These are phyloP conservation scores for Claviceps pusilla DNA, from an alignment of 2,329 filamentous ascomycete genomes.

Conservation along the genomic window DNA sequence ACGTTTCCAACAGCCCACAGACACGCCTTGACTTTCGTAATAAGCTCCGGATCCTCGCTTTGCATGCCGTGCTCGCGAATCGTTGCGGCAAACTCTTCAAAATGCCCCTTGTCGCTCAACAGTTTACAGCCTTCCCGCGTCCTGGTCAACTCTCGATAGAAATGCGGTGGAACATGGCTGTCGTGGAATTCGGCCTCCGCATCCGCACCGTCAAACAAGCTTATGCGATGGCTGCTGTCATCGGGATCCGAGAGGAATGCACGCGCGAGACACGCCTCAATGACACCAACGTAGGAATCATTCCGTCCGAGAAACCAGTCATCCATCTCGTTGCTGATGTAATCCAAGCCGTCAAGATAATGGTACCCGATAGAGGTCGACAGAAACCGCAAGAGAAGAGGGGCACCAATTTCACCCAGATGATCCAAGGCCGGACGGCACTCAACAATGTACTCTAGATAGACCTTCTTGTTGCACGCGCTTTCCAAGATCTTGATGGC, in stretches of 20 bases:
- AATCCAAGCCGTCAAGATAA: constrained; percentile 90
- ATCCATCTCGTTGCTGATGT: constrained; percentile 99
- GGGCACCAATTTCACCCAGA: constrained; percentile 89
- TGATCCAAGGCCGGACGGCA: constrained; percentile 90
- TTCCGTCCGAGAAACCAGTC: constrained; percentile 98
- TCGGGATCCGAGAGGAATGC: constrained; percentile 58
- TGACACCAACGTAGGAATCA: constrained; percentile 84
- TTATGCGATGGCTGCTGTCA: constrained; percentile 41
- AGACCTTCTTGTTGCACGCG: constrained; percentile 81
- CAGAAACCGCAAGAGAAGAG: constrained; percentile 77
- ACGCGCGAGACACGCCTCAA: constrained; percentile 87
- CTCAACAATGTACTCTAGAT: constrained; percentile 90
- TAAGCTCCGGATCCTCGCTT: constrained; percentile 66
- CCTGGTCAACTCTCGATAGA: constrained; percentile 86
- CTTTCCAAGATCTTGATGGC: constrained; percentile 96
- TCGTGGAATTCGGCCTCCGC: constrained; percentile 44
- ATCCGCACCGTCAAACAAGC: constrained; percentile 43
- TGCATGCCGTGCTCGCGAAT: constrained; percentile 81
- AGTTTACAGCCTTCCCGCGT: constrained; percentile 86
- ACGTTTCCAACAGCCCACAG: constrained; percentile 97
- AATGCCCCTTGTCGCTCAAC: constrained; percentile 84
- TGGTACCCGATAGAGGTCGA: constrained; percentile 96
- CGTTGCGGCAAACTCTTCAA: constrained; percentile 79
- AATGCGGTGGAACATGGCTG: constrained; percentile 77
- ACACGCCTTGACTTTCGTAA: constrained; percentile 91